Evolutionary conservation across 2,329 filamentous ascomycete species (phyloP), one percentile per base, ranked within the genome.

Genomic region (Annulohypoxylon truncatum): DNA sequence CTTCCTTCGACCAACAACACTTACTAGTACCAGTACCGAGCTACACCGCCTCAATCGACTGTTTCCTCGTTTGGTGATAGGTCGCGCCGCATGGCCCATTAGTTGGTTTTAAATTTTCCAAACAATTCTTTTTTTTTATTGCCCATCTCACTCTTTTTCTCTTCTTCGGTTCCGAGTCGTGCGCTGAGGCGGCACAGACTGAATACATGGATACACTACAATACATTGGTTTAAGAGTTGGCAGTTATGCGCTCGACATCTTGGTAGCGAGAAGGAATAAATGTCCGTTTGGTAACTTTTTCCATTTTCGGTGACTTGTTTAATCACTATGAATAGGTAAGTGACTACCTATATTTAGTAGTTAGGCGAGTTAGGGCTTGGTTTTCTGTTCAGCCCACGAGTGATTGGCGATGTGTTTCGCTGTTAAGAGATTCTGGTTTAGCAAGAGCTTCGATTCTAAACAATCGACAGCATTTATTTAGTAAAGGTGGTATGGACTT

Each of bases 11-110:
- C 29, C 42, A 35, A 26, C 42, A 26, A 18, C 26, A 28, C 29
- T 35, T 33, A 33, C 38, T 46, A 13, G 18, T 46, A 38, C 18
- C 40, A 24, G 24, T 28, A 48, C 10, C 24, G 8, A 50, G 28
- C 46, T 50, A 47, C 55, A 58, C 55, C 55, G 55, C 55, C 55
- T 50, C 46, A 58, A 24, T 46, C 24, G 20, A 24, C 46, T n/a
- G 15, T 22, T 22, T 40, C 24, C 24, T 18, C 9, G 18, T 33
- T 51, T 22, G 22, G 55, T 8, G 33, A 15, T n/a, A 42, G 33
- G 55, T 35, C 31, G 22, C 46, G 33, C 24, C 55, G 46, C 33
- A 42, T 22, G n/a, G 12, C 15, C 10, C 10, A 51, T 51, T 58
- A 24, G 46, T 24, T 47, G 31, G 22, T 40, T 51, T 29, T 20